Conservation (phyloP, 2,329 filamentous ascomycete species). For the Colletotrichum cuscutae region DNA sequence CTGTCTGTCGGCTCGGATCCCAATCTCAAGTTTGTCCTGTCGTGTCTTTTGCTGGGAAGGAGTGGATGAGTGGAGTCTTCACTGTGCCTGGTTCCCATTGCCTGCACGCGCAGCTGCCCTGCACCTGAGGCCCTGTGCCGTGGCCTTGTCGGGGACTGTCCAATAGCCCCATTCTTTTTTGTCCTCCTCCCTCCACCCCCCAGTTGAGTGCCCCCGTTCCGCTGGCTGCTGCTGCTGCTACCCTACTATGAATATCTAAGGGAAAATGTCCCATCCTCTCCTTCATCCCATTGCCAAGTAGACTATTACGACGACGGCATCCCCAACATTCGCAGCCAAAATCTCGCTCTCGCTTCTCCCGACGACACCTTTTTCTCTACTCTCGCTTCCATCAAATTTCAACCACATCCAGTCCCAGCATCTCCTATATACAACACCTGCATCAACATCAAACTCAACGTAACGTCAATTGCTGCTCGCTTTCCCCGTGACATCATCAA, state of each 20-base stretch:
- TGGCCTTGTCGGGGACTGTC: constrained; percentile 21
- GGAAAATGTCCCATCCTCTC: constrained; percentile 28
- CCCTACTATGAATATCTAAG: constrained; percentile 33
- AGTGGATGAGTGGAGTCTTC: constrained; percentile 15
- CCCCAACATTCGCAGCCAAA: constrained; percentile 28
- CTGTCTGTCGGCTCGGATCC: constrained; percentile 14
- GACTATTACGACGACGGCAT: constrained; percentile 33
- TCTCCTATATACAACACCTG: constrained; percentile 6
- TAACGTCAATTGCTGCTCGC: constrained; percentile 5
- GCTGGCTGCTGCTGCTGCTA: not conserved
- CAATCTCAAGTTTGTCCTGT: constrained; percentile 14
- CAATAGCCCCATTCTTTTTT: constrained; percentile 11
- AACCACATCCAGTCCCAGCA: constrained; percentile 5
- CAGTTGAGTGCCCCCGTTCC: constrained; percentile 5
- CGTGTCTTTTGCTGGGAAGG: constrained; percentile 11
- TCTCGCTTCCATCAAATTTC: constrained; percentile 28
- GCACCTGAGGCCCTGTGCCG: constrained; percentile 1
- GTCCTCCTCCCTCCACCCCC: constrained; percentile 18
- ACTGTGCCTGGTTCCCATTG: constrained; percentile 2
- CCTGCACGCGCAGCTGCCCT: not conserved
- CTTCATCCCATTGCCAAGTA: constrained; percentile 34
- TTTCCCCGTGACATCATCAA: constrained; percentile 35
- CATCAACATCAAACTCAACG: not conserved
- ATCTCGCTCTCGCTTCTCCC: constrained; percentile 6
- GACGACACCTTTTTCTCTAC: constrained; percentile 24